phyloP scores from a whole-genome alignment of 371 early-diverging fungal species.

The Mortierella sp. region DNA sequence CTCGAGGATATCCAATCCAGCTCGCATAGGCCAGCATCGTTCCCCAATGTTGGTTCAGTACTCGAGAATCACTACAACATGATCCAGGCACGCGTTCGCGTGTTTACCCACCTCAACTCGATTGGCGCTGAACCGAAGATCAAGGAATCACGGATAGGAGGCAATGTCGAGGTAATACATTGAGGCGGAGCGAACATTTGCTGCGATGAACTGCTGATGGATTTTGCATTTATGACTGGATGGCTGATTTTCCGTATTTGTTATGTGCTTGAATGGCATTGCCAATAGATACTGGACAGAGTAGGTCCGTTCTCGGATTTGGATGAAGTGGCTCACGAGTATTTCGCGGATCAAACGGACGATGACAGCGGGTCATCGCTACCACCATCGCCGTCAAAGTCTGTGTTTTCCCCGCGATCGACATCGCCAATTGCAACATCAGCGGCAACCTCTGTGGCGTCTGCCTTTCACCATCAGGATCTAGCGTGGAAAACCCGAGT shows the following conservation, averaged over 20 bases:
- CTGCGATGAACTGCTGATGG: no score
- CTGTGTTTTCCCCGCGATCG: constrained; percentile 21
- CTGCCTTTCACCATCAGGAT: constrained; percentile 21
- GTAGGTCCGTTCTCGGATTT: constrained; percentile 36
- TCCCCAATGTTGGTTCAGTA: constrained; percentile 48
- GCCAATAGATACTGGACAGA: constrained; percentile 40
- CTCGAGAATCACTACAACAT: constrained; percentile 50
- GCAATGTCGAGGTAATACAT: constrained; percentile 38
- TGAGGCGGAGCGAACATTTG: background rate
- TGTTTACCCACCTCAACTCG: constrained; percentile 47
- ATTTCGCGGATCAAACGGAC: constrained; percentile 33
- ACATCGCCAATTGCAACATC: background rate
- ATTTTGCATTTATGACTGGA: background rate
- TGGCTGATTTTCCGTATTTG: background rate
- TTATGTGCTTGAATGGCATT: background rate
- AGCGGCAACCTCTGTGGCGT: constrained; percentile 3
- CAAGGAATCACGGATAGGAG: constrained; percentile 18
- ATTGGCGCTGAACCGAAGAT: constrained; percentile 13
- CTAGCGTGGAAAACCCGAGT: constrained; percentile 35
- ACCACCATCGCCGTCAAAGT: constrained; percentile 58
- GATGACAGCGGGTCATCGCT: constrained; percentile 35
- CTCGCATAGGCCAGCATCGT: constrained; percentile 33
- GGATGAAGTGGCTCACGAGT: constrained; percentile 35
- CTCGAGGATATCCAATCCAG: constrained; percentile 44
- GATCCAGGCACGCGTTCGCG: constrained; percentile 50